Evolutionary conservation across 352 stramenopile species (phyloP).

Genomic region (Globisporangium canariense): DNA sequence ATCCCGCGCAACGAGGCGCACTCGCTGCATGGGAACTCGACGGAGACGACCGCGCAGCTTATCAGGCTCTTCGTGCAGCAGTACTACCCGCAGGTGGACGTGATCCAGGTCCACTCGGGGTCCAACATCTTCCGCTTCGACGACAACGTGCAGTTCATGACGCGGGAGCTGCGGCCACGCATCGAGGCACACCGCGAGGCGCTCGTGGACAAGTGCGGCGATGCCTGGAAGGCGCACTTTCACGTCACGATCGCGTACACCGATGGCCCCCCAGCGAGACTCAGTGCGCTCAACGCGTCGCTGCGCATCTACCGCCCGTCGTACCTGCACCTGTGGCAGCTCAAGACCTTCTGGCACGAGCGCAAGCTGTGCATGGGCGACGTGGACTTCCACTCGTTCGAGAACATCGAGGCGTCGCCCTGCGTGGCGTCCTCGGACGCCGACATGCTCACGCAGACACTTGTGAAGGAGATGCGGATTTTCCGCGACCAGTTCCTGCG

Average conservation of each 20-base stretch:
- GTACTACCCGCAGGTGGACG: slow-evolving; percentile 91
- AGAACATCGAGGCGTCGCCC: slow-evolving; percentile 96
- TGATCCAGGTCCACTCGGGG: slow-evolving; percentile 93
- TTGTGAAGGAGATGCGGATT: slow-evolving; percentile 92
- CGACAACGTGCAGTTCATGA: slow-evolving; percentile 98
- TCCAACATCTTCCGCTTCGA: slow-evolving; percentile 96
- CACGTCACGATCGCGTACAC: slow-evolving; percentile 96
- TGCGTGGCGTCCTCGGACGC: slow-evolving; percentile 80
- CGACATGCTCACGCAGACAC: slow-evolving; percentile 74
- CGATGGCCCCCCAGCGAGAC: slow-evolving; percentile 93
- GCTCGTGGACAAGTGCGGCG: slow-evolving; percentile 87
- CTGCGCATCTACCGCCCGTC: slow-evolving; percentile 93
- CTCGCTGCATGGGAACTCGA: slow-evolving; percentile 93
- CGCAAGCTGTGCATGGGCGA: slow-evolving; percentile 93
- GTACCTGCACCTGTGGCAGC: slow-evolving; percentile 98
- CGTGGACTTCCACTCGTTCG: slow-evolving; percentile 96
- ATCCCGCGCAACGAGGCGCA: slow-evolving; percentile 94
- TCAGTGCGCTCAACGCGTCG: slow-evolving; percentile 95
- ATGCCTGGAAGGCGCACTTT: slow-evolving; percentile 94
- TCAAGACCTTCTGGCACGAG: slow-evolving; percentile 99
- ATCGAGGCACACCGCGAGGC: slow-evolving; percentile 94
- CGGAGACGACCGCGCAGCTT: slow-evolving; percentile 89
- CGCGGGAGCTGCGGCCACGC: slow-evolving; percentile 91
- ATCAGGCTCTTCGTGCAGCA: slow-evolving; percentile 92
- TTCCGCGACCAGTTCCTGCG: slow-evolving; percentile 85